Conservation (phyloP, 345 rosid species). For the Mercurialis annua region DNA sequence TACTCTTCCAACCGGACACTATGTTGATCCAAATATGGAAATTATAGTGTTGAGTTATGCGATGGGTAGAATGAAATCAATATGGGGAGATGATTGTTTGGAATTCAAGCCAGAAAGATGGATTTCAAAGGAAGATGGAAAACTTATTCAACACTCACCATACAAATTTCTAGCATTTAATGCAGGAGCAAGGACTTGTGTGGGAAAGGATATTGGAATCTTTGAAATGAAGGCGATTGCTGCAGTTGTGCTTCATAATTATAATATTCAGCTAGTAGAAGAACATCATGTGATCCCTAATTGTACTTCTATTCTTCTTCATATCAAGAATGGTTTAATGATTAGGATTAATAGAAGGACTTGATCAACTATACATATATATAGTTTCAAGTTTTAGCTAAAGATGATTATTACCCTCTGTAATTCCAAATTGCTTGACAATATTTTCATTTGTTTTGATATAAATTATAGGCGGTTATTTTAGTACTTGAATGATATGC, state of each 20-base stretch:
- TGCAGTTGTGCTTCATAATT: background rate
- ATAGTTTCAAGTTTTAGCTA: too few species aligned
- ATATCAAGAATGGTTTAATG: constrained; percentile 1
- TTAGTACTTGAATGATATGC: too few species aligned
- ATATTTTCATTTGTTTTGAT: too few species aligned
- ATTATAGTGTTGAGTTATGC: constrained; percentile 1
- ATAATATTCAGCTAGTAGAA: background rate
- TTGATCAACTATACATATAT: too few species aligned
- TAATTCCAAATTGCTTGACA: too few species aligned
- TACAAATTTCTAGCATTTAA: background rate
- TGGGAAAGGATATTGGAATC: constrained; percentile 6
- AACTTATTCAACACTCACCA: background rate
- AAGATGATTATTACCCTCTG: too few species aligned
- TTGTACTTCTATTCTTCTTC: background rate
- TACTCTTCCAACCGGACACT: constrained; percentile 26
- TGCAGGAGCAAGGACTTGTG: constrained; percentile 13
- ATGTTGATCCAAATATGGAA: constrained; percentile 2
- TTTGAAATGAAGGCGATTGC: background rate
- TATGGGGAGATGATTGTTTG: constrained; percentile 31
- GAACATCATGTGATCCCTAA: background rate
- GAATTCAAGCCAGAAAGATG: constrained; percentile 16
- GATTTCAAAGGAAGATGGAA: constrained; percentile 8
- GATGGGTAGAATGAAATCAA: constrained; percentile 18
- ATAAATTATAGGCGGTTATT: too few species aligned
- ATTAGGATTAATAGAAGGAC: background rate